Base-by-base conservation (phyloP, 768 basidiomycete species). In the Serpula lacrymans region DNA sequence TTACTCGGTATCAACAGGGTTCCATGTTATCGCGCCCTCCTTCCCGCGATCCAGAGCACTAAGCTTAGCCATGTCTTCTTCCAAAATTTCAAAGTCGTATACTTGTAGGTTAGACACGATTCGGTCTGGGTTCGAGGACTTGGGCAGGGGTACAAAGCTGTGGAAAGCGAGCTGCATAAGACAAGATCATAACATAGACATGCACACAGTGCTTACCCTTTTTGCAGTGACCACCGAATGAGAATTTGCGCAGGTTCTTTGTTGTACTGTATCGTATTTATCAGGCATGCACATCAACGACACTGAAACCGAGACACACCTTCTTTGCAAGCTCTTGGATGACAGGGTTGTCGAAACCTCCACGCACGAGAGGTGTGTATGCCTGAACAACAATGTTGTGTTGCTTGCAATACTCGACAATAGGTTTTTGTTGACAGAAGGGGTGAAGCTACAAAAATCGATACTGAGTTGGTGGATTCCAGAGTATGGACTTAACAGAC, bases 221-320 rank as follows among this genome's bases (percentile, higher is more conserved):
- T 75, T 54, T 93, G 90, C 12, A 95, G 65, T 12, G 88, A 89
- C 87, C 89, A 93, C 11, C 89, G 77, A 40, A 92, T 64, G n/a
- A 93, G 71, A 26, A 92, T 69, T 50, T 93, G 90, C 22, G 87
- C 79, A 11, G 74, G 71, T 25, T 78, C 74, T 37, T 76, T 75
- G 34, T 64, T 57, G 50, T 79, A 61, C 79, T 84, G 43, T 16
- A 14, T 12, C 22, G 24, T 12, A 18, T 21, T 28, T 2, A 39
- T 7, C 33, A 16, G 40, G 30, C 6, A 34, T 25, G 25, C 26
- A 24, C 11, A 21, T n/a, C 32, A 14, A 6, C 12, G 18, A 26
- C 11, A 30, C 25, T 16, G 34, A 14, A 22, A 37, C 3, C 22
- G 7, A 10, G n/a, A 42, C 57, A 5, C 33, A 82, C 84, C 67